phyloP scores from a whole-genome alignment of 208 protist species.

The Leishmania tarentolae region DNA sequence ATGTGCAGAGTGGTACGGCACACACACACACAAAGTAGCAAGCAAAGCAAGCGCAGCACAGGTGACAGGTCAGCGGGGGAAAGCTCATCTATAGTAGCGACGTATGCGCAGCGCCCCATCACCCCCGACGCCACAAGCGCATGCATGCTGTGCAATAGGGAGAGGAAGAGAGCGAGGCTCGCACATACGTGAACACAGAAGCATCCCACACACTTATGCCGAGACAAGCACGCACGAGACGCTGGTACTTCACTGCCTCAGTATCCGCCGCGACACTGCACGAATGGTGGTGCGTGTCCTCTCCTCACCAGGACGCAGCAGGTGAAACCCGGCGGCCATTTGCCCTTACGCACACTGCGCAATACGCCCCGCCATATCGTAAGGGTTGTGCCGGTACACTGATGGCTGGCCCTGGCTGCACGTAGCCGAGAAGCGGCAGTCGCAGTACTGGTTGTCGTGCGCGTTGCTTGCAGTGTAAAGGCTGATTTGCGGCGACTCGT shows the following conservation, averaged over 20 bases:
- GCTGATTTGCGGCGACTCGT: not conserved
- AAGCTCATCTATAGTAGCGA: not conserved
- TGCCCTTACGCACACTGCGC: slow-evolving; percentile 24
- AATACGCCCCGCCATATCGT: slow-evolving; percentile 43
- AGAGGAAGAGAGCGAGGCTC: not conserved
- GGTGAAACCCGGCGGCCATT: not conserved
- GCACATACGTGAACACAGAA: not conserved
- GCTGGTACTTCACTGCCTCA: not conserved
- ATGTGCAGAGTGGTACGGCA: not conserved
- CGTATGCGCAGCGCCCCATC: not conserved
- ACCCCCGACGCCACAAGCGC: not conserved
- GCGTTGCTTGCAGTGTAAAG: not conserved
- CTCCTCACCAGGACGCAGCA: not conserved
- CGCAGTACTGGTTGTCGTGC: slow-evolving; percentile 30
- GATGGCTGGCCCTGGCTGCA: slow-evolving; percentile 62
- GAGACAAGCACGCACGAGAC: not conserved
- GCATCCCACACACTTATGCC: not conserved
- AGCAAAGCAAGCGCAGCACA: too few relatives aligned
- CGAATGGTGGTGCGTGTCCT: not conserved
- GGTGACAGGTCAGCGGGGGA: too few relatives aligned
- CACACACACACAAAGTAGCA: too few relatives aligned
- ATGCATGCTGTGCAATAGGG: not conserved
- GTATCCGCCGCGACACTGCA: not conserved
- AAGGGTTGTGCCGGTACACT: slow-evolving; percentile 89
- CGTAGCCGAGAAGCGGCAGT: slow-evolving; percentile 54